A percentile compares a stretch with the other conserved stretches of the same genome.
These are phyloP conservation scores for Cladosporium sp. DNA, from an alignment of 2,329 filamentous ascomycete genomes.

Conservation along the genomic window DNA sequence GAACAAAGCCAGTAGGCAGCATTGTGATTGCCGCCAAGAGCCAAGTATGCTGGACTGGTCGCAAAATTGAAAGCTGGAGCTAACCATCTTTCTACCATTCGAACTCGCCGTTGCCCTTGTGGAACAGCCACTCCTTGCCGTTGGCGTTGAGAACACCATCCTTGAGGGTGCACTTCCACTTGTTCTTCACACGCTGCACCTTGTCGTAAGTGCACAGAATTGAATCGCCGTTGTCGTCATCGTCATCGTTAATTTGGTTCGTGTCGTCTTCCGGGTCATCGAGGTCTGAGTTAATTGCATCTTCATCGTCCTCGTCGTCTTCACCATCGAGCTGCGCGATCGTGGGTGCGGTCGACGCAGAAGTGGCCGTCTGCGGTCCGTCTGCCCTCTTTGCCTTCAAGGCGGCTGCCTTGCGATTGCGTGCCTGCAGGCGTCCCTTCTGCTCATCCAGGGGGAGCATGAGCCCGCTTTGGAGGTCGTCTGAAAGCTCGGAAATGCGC, in stretches of 20 bases:
- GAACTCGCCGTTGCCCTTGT: constrained; percentile 95
- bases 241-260: constrained; percentile 57
- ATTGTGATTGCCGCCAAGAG: too few relatives aligned
- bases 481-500: constrained; percentile 62
- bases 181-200: constrained; percentile 98
- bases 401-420: constrained; percentile 4
- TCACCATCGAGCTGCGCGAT: constrained; percentile 53
- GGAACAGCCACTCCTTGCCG: constrained; percentile 90
- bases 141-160: constrained; percentile 92
- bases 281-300: constrained; percentile 97
- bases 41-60: too few relatives aligned
- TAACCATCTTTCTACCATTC: constrained; percentile 70
- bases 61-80: too few relatives aligned
- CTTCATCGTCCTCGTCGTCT: constrained; percentile 62
- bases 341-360: constrained; percentile 12
- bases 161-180: constrained; percentile 93
- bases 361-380: not conserved
- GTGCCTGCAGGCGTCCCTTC: constrained; percentile 8
- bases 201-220: constrained; percentile 99
- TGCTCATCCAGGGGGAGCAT: constrained; percentile 65
- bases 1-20: too few relatives aligned
- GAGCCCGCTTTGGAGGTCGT: constrained; percentile 68
- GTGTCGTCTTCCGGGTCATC: constrained; percentile 86
- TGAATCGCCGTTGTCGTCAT: constrained; percentile 79
- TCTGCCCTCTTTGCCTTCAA: constrained; percentile 5